These are phyloP conservation scores for Patellaria atrata DNA, from an alignment of 495 filamentous ascomycete species.

Conservation along the genomic window DNA sequence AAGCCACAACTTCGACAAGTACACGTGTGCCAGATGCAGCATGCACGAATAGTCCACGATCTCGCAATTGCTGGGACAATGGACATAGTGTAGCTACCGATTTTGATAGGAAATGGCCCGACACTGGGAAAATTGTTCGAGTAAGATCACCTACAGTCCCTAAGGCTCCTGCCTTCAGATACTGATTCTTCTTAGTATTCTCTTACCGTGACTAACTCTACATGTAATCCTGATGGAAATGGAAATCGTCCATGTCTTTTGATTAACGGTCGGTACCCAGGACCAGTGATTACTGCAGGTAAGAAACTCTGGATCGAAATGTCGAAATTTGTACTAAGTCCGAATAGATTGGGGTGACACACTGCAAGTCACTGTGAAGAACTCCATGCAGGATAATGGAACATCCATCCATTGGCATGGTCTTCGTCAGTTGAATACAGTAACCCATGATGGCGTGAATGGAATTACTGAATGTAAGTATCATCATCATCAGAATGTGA, in stretches of 20 bases:
- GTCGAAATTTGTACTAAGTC: constrained; percentile 1
- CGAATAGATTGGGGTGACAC: constrained; percentile 25
- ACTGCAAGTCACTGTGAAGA: constrained; percentile 24
- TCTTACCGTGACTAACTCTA: constrained; percentile 16
- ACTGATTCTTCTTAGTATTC: constrained; percentile 7
- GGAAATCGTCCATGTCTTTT: constrained; percentile 12
- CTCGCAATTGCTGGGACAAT: constrained; percentile 18
- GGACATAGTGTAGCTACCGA: constrained; percentile 20
- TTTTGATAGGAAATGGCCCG: constrained; percentile 22
- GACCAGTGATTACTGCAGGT: constrained; percentile 24
- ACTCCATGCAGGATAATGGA: constrained; percentile 25
- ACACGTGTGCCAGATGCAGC: constrained; percentile 15
- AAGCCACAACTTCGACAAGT: constrained; percentile 7
- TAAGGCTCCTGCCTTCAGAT: too few species aligned
- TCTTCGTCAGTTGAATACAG: constrained; percentile 22
- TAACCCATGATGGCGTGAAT: constrained; percentile 23
- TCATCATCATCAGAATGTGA: neutral
- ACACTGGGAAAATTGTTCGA: constrained; percentile 16
- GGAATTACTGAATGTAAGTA: constrained; percentile 26
- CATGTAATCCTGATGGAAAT: constrained; percentile 19
- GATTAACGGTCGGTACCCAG: constrained; percentile 25
- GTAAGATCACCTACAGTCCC: too few species aligned
- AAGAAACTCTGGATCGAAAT: constrained; percentile 1
- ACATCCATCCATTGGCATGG: constrained; percentile 30
- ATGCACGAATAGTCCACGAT: constrained; percentile 17